Conservation (phyloP, 2,329 filamentous ascomycete species). For the Alternaria triticina region DNA sequence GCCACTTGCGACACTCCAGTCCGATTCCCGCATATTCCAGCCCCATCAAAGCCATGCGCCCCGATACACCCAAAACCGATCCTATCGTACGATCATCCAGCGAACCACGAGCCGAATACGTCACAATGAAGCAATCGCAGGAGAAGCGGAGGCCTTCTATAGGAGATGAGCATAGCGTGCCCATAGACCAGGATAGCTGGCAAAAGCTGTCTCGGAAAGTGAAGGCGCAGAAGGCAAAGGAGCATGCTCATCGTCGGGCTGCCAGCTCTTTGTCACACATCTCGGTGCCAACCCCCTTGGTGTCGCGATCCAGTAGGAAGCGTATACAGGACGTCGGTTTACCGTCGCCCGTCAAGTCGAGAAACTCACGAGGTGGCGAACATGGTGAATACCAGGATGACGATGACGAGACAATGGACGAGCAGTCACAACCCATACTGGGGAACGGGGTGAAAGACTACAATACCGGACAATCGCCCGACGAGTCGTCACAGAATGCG, state of each 20-base stretch:
- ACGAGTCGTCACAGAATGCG: slow-evolving; percentile 39
- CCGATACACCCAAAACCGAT: slow-evolving; percentile 27
- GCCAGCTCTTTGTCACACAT: slow-evolving; percentile 34
- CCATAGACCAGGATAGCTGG: slow-evolving; percentile 38
- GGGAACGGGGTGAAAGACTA: slow-evolving; percentile 19
- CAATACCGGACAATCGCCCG: slow-evolving; percentile 34
- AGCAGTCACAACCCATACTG: slow-evolving; percentile 19
- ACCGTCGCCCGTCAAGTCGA: slow-evolving; percentile 35
- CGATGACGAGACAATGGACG: slow-evolving; percentile 30
- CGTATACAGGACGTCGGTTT: slow-evolving; percentile 23
- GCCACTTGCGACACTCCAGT: slow-evolving; percentile 45
- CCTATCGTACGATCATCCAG: slow-evolving; percentile 40
- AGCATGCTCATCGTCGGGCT: slow-evolving; percentile 31
- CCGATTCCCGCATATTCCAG: slow-evolving; percentile 47
- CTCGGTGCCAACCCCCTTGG: slow-evolving; percentile 31
- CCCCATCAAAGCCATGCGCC: slow-evolving; percentile 40
- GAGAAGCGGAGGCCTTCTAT: slow-evolving; percentile 42
- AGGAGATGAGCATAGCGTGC: slow-evolving; percentile 15
- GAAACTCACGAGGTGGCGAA: background rate
- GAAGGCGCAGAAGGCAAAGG: slow-evolving; percentile 23
- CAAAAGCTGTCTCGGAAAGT: slow-evolving; percentile 32
- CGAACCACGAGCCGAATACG: slow-evolving; percentile 53
- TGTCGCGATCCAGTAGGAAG: slow-evolving; percentile 17
- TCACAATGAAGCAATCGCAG: slow-evolving; percentile 54
- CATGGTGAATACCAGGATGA: slow-evolving; percentile 23